A percentile compares a stretch with the other conserved stretches of the same genome.
Evolutionary conservation across 257 asterid species (phyloP).

Genomic region (Salvia hispanica): DNA sequence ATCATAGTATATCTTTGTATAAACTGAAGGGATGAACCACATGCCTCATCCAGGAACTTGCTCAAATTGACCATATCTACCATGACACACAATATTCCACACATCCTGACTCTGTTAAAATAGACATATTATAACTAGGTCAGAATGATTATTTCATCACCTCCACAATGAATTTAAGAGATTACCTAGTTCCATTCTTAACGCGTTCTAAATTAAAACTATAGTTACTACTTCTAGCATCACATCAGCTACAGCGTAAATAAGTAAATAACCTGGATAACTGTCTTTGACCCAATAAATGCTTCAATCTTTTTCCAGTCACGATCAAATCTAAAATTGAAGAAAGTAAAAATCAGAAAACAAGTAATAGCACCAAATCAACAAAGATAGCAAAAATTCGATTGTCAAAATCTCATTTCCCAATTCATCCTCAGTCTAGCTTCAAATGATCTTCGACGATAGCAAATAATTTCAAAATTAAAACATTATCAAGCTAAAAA

Average conservation of each 20-base stretch:
- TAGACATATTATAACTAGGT: neutral
- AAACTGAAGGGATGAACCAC: slow-evolving; percentile 26
- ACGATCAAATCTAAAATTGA: slow-evolving; percentile 72
- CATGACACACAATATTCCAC: slow-evolving; percentile 14
- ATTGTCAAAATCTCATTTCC: neutral
- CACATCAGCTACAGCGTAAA: neutral
- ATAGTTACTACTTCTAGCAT: neutral
- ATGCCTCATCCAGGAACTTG: slow-evolving; percentile 30
- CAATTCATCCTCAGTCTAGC: neutral
- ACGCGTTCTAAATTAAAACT: neutral
- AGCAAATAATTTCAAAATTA: neutral
- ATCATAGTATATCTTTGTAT: slow-evolving; percentile 1
- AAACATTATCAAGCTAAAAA: neutral
- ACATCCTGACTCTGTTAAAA: slow-evolving; percentile 28
- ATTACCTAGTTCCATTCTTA: slow-evolving; percentile 8
- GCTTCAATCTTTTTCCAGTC: slow-evolving; percentile 97
- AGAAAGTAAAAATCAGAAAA: slow-evolving; percentile 11
- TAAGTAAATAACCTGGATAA: slow-evolving; percentile 65
- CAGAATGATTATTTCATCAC: slow-evolving; percentile 7
- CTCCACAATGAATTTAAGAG: slow-evolving; percentile 6
- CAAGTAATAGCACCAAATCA: neutral
- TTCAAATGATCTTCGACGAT: neutral
- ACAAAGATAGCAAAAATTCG: neutral
- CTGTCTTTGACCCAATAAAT: slow-evolving; percentile 89
- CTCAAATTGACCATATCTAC: slow-evolving; percentile 33